phyloP scores from a whole-genome alignment of 305 asterid species.

The Rubia peregrina region DNA sequence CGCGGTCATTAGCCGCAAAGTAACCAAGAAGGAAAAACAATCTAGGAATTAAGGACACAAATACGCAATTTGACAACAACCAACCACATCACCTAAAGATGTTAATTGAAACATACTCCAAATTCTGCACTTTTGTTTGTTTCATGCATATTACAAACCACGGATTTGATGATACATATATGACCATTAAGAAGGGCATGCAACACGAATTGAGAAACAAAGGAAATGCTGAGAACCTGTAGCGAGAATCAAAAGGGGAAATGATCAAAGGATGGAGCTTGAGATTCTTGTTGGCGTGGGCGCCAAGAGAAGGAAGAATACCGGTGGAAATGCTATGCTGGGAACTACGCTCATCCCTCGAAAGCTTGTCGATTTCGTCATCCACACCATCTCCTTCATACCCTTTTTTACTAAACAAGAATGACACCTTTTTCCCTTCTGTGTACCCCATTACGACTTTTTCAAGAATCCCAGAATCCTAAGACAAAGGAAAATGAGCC shows the following conservation, averaged over 20 bases:
- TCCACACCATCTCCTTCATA: constrained; percentile 26
- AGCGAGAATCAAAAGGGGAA: constrained; percentile 53
- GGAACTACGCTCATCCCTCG: constrained; percentile 42
- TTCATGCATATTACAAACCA: not conserved
- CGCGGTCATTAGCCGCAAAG: not conserved
- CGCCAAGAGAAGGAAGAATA: constrained; percentile 80
- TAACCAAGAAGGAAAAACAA: not conserved
- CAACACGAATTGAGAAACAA: not conserved
- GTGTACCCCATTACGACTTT: not conserved
- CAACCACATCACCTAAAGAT: not conserved
- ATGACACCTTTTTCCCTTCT: not conserved
- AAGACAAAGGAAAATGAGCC: not conserved
- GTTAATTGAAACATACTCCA: not conserved
- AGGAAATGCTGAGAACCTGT: constrained; percentile 27
- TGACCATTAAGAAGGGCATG: not conserved
- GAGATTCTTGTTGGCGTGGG: constrained; percentile 31
- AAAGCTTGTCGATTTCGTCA: constrained; percentile 34
- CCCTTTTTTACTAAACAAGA: constrained; percentile 20
- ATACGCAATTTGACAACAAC: not conserved
- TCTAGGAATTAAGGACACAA: not conserved
- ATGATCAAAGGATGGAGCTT: constrained; percentile 39
- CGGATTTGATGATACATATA: not conserved
- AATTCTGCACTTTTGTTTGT: too few species aligned
- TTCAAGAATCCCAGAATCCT: not conserved
- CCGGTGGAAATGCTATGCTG: constrained; percentile 39